Evolutionary conservation across 2,329 filamentous ascomycete species (phyloP).

Genomic region (Ceratocystis destructans): DNA sequence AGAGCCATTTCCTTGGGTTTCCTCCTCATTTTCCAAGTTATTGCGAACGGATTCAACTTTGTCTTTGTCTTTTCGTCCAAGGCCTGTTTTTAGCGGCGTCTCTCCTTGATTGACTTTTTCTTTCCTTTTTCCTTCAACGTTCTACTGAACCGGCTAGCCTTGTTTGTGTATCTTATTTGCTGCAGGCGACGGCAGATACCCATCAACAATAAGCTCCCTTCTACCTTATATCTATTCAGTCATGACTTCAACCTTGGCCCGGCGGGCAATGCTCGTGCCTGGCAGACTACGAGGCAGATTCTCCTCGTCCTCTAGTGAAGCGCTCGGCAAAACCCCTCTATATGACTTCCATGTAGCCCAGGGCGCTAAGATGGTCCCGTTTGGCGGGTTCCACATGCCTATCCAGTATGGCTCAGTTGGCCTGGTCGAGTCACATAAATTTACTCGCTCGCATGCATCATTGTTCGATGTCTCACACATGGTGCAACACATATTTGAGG

Average conservation of each 20-base stretch:
- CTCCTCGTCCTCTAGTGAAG: constrained; percentile 21
- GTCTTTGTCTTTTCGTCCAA: not conserved
- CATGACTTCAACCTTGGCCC: constrained; percentile 17
- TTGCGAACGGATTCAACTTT: not conserved
- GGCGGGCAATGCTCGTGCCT: constrained; percentile 10
- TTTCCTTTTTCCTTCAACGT: not conserved
- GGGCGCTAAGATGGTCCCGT: constrained; percentile 92
- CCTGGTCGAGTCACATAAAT: constrained; percentile 73
- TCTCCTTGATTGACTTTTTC: not conserved
- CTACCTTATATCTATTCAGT: not conserved
- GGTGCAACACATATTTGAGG: constrained; percentile 78
- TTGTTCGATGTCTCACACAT: constrained; percentile 96
- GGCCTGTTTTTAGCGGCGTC: not conserved
- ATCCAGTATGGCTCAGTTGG: constrained; percentile 70
- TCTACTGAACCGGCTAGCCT: constrained; percentile 5
- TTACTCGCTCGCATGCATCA: constrained; percentile 76
- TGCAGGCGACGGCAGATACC: not conserved
- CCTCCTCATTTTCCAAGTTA: not conserved
- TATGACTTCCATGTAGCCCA: constrained; percentile 65
- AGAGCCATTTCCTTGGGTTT: not conserved
- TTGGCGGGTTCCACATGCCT: constrained; percentile 85
- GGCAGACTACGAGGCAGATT: constrained; percentile 14
- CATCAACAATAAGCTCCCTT: not conserved
- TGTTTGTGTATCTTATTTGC: not conserved
- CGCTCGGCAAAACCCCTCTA: constrained; percentile 53